Evolutionary conservation across 192 early-diverging fungal genomes (phyloP).

Genomic region (Glomus cerebriforme): DNA sequence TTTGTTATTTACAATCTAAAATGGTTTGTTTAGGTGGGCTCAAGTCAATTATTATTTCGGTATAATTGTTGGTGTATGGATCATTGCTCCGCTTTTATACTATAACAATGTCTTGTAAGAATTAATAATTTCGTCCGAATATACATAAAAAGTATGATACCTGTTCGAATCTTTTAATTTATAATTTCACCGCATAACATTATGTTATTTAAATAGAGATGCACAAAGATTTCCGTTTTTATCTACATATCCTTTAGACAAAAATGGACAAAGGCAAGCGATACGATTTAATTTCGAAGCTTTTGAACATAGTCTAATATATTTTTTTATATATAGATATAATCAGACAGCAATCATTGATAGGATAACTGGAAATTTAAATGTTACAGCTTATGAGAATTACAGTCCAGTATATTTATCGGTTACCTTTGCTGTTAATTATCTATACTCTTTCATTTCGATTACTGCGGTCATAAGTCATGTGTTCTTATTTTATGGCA

Average conservation of each 20-base stretch:
- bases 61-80: constrained; percentile 48
- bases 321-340: constrained; percentile 33
- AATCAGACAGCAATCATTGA: constrained; percentile 54
- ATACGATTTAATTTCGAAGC: background rate
- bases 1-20: background rate
- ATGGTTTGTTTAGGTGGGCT: constrained; percentile 46
- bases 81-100: background rate
- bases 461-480: constrained; percentile 63
- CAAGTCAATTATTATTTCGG: constrained; percentile 68
- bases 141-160: background rate
- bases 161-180: background rate
- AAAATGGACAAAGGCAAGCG: constrained; percentile 15
- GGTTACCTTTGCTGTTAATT: constrained; percentile 57
- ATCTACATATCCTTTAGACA: background rate
- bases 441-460: constrained; percentile 60
- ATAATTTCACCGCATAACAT: too few species aligned
- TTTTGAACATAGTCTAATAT: background rate
- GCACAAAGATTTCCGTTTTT: constrained; percentile 1
- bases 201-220: background rate
- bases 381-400: constrained; percentile 52
- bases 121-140: background rate
- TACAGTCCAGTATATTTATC: constrained; percentile 63
- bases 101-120: constrained; percentile 19
- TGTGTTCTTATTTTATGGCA: constrained; percentile 56
- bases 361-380: constrained; percentile 40